A percentile compares a stretch with the other conserved stretches of the same genome.
These are phyloP conservation scores for Chara braunii DNA, from an alignment of 139 green algal species.

Conservation along the genomic window DNA sequence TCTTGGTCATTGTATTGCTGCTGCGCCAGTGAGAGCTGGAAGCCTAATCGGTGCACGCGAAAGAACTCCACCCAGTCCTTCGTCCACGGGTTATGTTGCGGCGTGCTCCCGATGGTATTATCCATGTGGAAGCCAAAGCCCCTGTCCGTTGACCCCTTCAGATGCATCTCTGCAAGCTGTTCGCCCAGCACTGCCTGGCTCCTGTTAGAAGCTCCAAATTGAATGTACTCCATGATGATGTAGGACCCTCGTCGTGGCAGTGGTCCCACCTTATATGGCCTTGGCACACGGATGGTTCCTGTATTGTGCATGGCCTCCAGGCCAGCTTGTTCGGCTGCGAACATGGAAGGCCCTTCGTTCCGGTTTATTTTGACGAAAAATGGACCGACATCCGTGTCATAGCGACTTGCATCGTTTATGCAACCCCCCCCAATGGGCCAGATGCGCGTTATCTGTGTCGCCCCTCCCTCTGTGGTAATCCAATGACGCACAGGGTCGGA, in stretches of 20 bases:
- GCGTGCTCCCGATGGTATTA: slow-evolving; percentile 90
- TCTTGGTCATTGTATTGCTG: slow-evolving; percentile 34
- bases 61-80: slow-evolving; percentile 58
- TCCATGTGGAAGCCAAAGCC: slow-evolving; percentile 78
- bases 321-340: slow-evolving; percentile 31
- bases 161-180: slow-evolving; percentile 78
- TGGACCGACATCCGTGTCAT: slow-evolving; percentile 31
- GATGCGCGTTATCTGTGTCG: slow-evolving; percentile 8
- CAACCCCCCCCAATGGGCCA: slow-evolving; percentile 19
- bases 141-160: slow-evolving; percentile 21
- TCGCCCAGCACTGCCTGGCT: slow-evolving; percentile 58
- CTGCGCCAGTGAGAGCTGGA: slow-evolving; percentile 22
- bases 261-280: slow-evolving; percentile 26
- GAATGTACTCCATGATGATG: slow-evolving; percentile 90
- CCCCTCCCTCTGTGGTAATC: slow-evolving; percentile 27
- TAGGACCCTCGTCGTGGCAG: slow-evolving; percentile 56
- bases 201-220: slow-evolving; percentile 49
- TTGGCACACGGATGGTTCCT: slow-evolving; percentile 35
- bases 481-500: slow-evolving; percentile 34
- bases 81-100: slow-evolving; percentile 86
- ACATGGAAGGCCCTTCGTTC: slow-evolving; percentile 36
- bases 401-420: slow-evolving; percentile 26
- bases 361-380: slow-evolving; percentile 47
- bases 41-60: slow-evolving; percentile 26
- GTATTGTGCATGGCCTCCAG: slow-evolving; percentile 46